A percentile compares a stretch with the other conserved stretches of the same genome.
phyloP scores from a whole-genome alignment of 345 rosid species.

The Populus alba region DNA sequence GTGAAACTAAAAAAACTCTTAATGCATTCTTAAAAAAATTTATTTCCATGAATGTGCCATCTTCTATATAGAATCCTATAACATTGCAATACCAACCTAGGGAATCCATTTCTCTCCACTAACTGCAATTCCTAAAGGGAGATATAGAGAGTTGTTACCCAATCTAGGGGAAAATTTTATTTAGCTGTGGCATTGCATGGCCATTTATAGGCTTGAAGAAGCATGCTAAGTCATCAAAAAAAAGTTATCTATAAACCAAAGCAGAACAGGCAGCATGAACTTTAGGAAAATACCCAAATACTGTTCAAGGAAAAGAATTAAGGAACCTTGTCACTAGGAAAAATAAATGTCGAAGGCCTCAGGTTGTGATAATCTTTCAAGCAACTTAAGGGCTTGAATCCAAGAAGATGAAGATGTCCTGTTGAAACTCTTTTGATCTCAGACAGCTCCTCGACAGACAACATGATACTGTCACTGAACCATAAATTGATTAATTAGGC shows the following conservation, averaged over 20 bases:
- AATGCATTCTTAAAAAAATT: too few relatives aligned
- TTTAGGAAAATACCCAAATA: background rate
- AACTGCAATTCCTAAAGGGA: too few relatives aligned
- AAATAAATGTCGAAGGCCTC: constrained; percentile 90
- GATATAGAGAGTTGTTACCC: too few relatives aligned
- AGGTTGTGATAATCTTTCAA: constrained; percentile 89
- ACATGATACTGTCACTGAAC: constrained; percentile 59
- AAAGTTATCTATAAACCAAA: background rate
- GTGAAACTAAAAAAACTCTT: too few relatives aligned
- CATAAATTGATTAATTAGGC: constrained; percentile 10
- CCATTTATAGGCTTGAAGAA: background rate
- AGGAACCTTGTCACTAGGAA: constrained; percentile 83
- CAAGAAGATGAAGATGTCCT: constrained; percentile 70
- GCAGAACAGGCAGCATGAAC: background rate
- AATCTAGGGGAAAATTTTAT: too few relatives aligned
- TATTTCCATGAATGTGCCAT: background rate
- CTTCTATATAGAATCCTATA: background rate
- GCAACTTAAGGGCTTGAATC: constrained; percentile 89
- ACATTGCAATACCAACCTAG: background rate
- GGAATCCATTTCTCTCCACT: background rate
- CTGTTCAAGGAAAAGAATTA: background rate
- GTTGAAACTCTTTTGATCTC: constrained; percentile 70
- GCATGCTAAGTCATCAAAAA: background rate
- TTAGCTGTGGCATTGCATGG: too few relatives aligned
- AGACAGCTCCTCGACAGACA: constrained; percentile 61